These are phyloP conservation scores for Boletales sp. DNA, from an alignment of 768 basidiomycete species.

Conservation along the genomic window DNA sequence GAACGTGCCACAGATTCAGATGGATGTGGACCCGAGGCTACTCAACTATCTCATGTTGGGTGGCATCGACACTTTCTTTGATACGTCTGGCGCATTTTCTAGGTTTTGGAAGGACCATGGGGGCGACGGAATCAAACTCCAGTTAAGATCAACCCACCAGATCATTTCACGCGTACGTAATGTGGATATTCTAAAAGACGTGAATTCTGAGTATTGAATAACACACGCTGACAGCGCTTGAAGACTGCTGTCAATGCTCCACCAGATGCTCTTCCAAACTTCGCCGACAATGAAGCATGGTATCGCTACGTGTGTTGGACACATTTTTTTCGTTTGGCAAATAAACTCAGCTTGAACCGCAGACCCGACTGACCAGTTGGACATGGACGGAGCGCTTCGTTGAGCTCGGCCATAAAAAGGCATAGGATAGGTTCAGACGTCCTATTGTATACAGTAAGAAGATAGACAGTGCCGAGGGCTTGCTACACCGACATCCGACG, in stretches of 20 bases:
- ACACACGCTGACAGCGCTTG: constrained; percentile 28
- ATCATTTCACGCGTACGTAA: constrained; percentile 40
- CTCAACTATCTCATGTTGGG: constrained; percentile 5
- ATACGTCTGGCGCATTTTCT: constrained; percentile 36
- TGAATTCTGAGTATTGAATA: background rate
- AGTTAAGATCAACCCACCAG: constrained; percentile 25
- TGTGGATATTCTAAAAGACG: background rate
- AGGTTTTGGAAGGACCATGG: constrained; percentile 32
- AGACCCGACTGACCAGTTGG: constrained; percentile 18
- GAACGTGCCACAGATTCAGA: constrained; percentile 11
- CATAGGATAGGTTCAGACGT: background rate
- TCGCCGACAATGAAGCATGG: constrained; percentile 32
- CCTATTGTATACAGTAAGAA: background rate
- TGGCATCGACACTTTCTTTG: constrained; percentile 28
- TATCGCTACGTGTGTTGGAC: constrained; percentile 28
- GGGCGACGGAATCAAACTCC: constrained; percentile 19
- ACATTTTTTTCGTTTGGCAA: background rate
- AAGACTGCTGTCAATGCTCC: constrained; percentile 24
- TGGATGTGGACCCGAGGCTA: background rate
- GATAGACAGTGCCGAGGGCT: background rate
- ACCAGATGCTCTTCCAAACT: constrained; percentile 30
- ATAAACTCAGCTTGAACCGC: background rate
- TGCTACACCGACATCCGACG: too few species aligned
- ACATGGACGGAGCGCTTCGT: constrained; percentile 28
- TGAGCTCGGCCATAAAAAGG: constrained; percentile 15